A percentile compares a stretch with the other conserved stretches of the same genome.
These are phyloP conservation scores for Juglanconis oblonga DNA, from an alignment of 2,329 filamentous ascomycete species.

Conservation along the genomic window DNA sequence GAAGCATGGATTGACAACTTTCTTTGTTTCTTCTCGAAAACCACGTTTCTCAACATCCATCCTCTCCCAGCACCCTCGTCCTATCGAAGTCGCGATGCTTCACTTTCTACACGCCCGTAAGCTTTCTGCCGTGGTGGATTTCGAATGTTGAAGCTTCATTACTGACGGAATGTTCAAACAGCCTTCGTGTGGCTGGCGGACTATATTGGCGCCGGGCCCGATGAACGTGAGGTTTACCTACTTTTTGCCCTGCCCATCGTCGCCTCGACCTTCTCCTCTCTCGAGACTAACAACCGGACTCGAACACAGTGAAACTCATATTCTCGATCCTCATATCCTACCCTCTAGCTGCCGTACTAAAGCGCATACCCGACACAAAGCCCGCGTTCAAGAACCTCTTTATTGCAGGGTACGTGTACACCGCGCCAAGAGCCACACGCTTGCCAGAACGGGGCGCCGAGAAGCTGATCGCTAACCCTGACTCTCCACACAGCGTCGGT, in stretches of 20 bases:
- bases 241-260: not conserved
- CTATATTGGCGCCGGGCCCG: constrained; percentile 40
- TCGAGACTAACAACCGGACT: not conserved
- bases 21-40: not conserved
- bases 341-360: constrained; percentile 82
- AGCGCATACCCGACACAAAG: constrained; percentile 81
- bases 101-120: constrained; percentile 33
- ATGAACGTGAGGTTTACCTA: constrained; percentile 38
- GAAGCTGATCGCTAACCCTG: not conserved
- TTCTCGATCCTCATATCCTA: constrained; percentile 89
- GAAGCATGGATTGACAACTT: constrained; percentile 14
- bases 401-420: constrained; percentile 61
- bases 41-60: not conserved
- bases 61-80: not conserved
- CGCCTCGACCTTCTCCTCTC: not conserved
- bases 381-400: constrained; percentile 87
- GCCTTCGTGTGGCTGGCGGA: constrained; percentile 42
- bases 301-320: constrained; percentile 82
- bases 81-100: constrained; percentile 25
- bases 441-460: not conserved
- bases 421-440: not conserved
- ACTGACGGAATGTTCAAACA: constrained; percentile 25
- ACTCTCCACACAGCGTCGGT: constrained; percentile 55
- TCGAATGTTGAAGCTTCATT: not conserved
- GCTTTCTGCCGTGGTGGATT: not conserved